These are phyloP conservation scores for Medicago arabica DNA, from an alignment of 306 rosid species.

Conservation along the genomic window DNA sequence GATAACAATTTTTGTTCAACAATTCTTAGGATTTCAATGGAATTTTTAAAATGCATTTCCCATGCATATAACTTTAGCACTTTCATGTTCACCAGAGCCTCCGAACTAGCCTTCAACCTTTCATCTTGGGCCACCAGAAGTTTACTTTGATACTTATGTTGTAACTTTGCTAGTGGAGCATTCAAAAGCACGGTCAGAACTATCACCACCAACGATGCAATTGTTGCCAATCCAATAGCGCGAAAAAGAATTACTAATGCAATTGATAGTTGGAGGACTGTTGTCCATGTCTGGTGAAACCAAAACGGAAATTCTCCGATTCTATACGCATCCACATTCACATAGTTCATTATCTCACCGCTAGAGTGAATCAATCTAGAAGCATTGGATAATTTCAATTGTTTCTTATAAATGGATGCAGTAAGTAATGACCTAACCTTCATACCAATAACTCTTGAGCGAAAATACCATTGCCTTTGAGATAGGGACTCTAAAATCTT, in stretches of 20 bases:
- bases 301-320: too few species aligned
- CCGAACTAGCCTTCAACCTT: constrained; percentile 63
- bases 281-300: constrained; percentile 59
- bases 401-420: too few species aligned
- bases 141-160: constrained; percentile 62
- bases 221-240: background rate
- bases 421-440: too few species aligned
- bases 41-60: constrained; percentile 71
- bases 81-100: constrained; percentile 74
- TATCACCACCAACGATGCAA: constrained; percentile 69
- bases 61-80: constrained; percentile 76
- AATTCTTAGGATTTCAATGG: constrained; percentile 55
- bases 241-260: too few species aligned
- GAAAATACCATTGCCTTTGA: background rate
- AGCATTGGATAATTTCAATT: too few species aligned
- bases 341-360: too few species aligned
- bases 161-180: constrained; percentile 74
- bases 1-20: constrained; percentile 61
- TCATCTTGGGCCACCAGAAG: constrained; percentile 70
- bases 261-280: constrained; percentile 11
- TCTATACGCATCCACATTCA: too few species aligned
- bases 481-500: background rate
- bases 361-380: too few species aligned
- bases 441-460: too few species aligned
- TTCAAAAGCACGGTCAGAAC: constrained; percentile 66